Base-by-base conservation (phyloP, 1,284 basidiomycete genomes). In the Heterobasidion parviporum region DNA sequence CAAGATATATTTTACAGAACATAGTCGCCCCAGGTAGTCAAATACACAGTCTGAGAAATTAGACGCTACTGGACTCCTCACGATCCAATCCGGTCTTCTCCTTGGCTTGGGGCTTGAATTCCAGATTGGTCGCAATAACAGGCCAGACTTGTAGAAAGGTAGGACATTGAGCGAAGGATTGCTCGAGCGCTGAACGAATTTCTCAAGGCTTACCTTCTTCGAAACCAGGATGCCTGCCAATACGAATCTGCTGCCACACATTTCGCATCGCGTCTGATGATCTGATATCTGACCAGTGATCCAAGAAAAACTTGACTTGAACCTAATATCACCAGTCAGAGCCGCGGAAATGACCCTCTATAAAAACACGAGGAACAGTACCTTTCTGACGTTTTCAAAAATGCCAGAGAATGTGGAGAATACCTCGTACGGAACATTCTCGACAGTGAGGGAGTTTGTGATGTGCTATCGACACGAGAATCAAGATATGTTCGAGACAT, bases 351-450 rank as follows among this genome's bases (percentile, higher is more conserved):
- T 44, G 16, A 44, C 7, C 41, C 16, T 33, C 26, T 8, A 33
- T 50, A 15, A 15, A 14, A 16, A 51, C 7, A 10, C 7, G 32
- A 41, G 32, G 15, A 51, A 44, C 32, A 43, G 32, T 56, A 83
- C 87, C 79, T 89, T 90, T 54, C 90, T 78, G n/a, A 95, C 83
- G 46, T 90, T 87, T 54, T 87, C 85, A 63, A 90, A 94, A 1
- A 84, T 84, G 14, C 86, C 83, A 12, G 87, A 86, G 72, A 94
- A 94, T 0, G 86, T 82, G 6, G 88, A 90, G 64, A 95, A 95
- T 45, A 89, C 83, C 67, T 95, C 92, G 62, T 87, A 87, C 1
- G 89, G 87, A 49, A 94, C 87, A 67, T 93, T 94, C 34, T 86
- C 79, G 5, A 88, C 80, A 0, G 84, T 85, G 47, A 94, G 75